Evolutionary conservation across 2,329 filamentous ascomycete species (phyloP).

Genomic region (Hypoxylon sp.): DNA sequence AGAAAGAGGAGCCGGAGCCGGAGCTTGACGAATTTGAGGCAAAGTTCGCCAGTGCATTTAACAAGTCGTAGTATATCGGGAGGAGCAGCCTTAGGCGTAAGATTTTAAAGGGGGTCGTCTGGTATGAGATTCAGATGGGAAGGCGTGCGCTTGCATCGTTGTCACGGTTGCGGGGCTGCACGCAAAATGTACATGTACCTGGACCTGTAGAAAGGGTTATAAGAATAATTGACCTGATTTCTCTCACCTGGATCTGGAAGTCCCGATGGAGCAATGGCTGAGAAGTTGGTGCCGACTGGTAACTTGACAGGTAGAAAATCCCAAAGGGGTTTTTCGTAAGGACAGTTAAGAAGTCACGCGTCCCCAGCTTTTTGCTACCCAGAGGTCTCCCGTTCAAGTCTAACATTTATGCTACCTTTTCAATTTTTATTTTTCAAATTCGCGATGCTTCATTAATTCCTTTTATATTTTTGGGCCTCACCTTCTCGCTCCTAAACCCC

Average conservation of each 20-base stretch:
- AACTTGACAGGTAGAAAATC: background rate
- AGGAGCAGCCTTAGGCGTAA: background rate
- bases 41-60: conserved; percentile 28
- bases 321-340: background rate
- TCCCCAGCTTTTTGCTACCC: conserved; percentile 6
- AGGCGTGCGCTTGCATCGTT: background rate
- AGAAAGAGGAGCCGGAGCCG: conserved; percentile 4
- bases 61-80: background rate
- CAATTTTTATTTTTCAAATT: background rate
- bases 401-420: no score
- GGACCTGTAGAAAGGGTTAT: background rate
- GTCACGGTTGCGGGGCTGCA: background rate
- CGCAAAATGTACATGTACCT: background rate
- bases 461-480: no score
- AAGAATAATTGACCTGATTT: background rate
- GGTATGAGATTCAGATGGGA: background rate
- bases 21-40: conserved; percentile 40
- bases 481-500: background rate
- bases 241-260: background rate
- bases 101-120: background rate
- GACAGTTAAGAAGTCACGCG: conserved; percentile 9
- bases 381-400: background rate
- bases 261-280: background rate
- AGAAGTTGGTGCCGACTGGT: background rate
- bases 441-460: no score